Base-by-base conservation (phyloP, 2,329 filamentous ascomycete genomes). In the Ophiostoma novo-ulmi region DNA sequence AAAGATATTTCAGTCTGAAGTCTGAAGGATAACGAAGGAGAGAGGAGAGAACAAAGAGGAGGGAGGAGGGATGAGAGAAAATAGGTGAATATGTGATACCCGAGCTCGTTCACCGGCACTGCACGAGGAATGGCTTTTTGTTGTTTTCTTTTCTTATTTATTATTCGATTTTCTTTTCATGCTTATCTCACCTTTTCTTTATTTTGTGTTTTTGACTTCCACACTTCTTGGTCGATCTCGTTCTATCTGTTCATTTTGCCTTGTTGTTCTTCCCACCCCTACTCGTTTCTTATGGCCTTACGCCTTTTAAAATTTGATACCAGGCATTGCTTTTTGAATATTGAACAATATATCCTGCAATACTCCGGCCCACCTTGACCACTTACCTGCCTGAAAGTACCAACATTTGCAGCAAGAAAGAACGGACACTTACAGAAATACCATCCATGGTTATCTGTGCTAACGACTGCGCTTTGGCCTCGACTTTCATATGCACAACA, bases 21-120 rank as follows among this genome's bases (percentile, higher is more conserved):
- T 41, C 14, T 41, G 65, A 67, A 20, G n/a, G 61, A 64, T 41
- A 44, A 71, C 41, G 11, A 26, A 35, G 64, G 52, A 69, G 61
- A 48, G 41, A 26, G 36, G 26, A 48, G 20, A 17, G 26, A 13
- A 31, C 5, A 58, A 17, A 20, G 22, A 20, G 38, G 22, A 41
- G 39, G 69, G 44, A 48, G 44, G 20, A n/a, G 44, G 22, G 52
- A 58, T 22, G 38, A 70, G 61, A 65, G 67, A 70, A 73, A 69
- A 70, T 71, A 67, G 71, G 70, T 55, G 71, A 70, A 70, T 70
- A 64, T 70, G 72, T 72, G 73, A 74, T 74, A 74, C 73, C 73
- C 73, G 38, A 72, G 70, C 69, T 73, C 71, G 73, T 71, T 73
- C 39, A 70, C 70, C 69, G 71, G 70, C 69, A 69, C 22, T 67